Percentiles rank a stretch among this genome's conserved stretches.
phyloP scores from a whole-genome alignment of 1,284 basidiomycete species.

The Naganishia sp. region DNA sequence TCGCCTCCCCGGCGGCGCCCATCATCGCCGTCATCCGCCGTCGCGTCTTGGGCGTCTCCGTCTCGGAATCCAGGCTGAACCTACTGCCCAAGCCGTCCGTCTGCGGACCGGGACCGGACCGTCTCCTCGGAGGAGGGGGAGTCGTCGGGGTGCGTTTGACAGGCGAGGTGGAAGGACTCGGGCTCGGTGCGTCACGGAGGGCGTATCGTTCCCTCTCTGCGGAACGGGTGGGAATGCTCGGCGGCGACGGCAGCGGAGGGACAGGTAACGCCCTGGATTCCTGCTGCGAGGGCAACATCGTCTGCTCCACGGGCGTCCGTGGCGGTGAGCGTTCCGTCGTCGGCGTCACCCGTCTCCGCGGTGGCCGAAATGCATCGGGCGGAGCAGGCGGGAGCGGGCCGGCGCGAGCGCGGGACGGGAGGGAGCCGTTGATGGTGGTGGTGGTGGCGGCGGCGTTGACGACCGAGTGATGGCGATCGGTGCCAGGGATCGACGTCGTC shows the following conservation, averaged over 20 bases:
- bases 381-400: constrained; percentile 42
- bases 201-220: constrained; percentile 23
- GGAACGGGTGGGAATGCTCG: neutral
- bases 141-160: neutral
- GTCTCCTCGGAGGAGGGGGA: neutral
- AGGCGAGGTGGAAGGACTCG: neutral
- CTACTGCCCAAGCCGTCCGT: constrained; percentile 6
- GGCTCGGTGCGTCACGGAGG: constrained; percentile 12
- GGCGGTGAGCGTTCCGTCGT: constrained; percentile 14
- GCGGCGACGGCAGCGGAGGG: neutral
- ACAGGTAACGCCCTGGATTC: neutral
- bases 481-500: constrained; percentile 17
- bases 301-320: constrained; percentile 1
- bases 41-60: constrained; percentile 27
- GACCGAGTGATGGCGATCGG: constrained; percentile 33
- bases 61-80: constrained; percentile 33
- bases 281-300: too few relatives aligned
- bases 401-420: neutral
- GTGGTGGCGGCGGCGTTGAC: too few relatives aligned
- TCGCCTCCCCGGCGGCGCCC: constrained; percentile 37
- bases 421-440: constrained; percentile 3
- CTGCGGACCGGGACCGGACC: neutral
- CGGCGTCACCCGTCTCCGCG: constrained; percentile 35
- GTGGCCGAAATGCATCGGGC: constrained; percentile 53
- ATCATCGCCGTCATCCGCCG: constrained; percentile 34